Evolutionary conservation across 1,139 yeast species (phyloP).

Genomic region (Kodamaea fungicola): DNA sequence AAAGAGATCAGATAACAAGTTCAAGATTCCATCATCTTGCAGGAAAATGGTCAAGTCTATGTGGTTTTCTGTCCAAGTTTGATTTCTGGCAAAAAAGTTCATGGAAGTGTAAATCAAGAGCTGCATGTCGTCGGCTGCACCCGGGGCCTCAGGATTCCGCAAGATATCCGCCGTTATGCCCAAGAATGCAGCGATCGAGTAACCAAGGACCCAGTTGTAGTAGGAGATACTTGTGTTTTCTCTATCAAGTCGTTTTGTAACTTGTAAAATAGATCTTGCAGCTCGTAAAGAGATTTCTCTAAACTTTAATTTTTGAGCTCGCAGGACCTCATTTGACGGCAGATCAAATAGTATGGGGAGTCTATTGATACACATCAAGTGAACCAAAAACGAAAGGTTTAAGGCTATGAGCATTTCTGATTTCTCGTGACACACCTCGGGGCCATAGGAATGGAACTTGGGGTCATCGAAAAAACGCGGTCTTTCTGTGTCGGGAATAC

Average conservation of each 20-base stretch:
- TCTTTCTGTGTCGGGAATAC: constrained; percentile 9
- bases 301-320: constrained; percentile 10
- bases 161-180: constrained; percentile 29
- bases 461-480: constrained; percentile 16
- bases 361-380: constrained; percentile 35
- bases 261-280: constrained; percentile 33
- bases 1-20: constrained; percentile 21
- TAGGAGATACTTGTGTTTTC: constrained; percentile 21
- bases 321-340: constrained; percentile 12
- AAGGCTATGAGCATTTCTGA: constrained; percentile 19
- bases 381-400: constrained; percentile 31
- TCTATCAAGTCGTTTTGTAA: constrained; percentile 20
- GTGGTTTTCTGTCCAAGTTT: constrained; percentile 12
- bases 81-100: constrained; percentile 18
- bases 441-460: constrained; percentile 9
- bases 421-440: neutral
- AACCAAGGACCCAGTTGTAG: constrained; percentile 32
- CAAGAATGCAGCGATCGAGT: constrained; percentile 34
- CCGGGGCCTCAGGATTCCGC: constrained; percentile 28
- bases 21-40: constrained; percentile 23
- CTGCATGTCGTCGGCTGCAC: constrained; percentile 26
- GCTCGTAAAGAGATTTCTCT: constrained; percentile 28
- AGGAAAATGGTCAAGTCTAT: constrained; percentile 13
- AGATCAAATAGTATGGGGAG: constrained; percentile 23
- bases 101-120: constrained; percentile 28